Evolutionary conservation across 345 rosid species (phyloP), one percentile per base, ranked within the genome.

Genomic region (Cochlearia excelsa): DNA sequence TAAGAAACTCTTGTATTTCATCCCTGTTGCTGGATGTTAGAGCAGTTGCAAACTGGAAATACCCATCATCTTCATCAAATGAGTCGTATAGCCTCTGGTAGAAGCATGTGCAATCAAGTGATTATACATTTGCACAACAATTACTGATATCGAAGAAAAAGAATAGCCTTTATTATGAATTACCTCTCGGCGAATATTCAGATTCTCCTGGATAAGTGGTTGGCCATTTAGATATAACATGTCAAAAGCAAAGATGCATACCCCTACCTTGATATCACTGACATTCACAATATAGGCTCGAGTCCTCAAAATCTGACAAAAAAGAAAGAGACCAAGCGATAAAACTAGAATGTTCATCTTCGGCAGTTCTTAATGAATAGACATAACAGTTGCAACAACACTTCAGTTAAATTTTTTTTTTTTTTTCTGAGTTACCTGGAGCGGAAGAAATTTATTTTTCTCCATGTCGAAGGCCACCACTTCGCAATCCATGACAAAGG

Each of bases 191-290:
- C 92, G 90, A 66, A 80, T 78, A 48, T 73, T 72, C 33, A 93
- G 81, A 58, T 85, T 75, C 64, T 93, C 87, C 64, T 84, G 95
- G 66, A 89, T 75, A 68, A 93, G 88, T 52, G 84, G 79, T 61
- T 85, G 75, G 49, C 86, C 92, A 75, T 93, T 82, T 30, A 82
- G 79, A 77, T 84, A 87, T 65, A 93, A 75, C 53, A 93, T 69
- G 73, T 93, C 99, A 74, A 89, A 93, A 44, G 97, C 96, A 75
- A 75, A 93, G 70, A 89, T 75, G 82, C 99, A 89, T 44, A 93
- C 95, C 50, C 85, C 81, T 74, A 93, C 83, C 78, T 89, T 93
- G 77, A 93, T 89, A 64, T 93, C 97, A 72, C 75, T 77, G 52
- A 78, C 71, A 48, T 61, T 82, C 63, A 85, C 99, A 79, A 87